Percentiles rank a stretch among this genome's conserved stretches.
phyloP scores from a whole-genome alignment of 2,329 filamentous ascomycete species.

The Botryotinia convoluta region DNA sequence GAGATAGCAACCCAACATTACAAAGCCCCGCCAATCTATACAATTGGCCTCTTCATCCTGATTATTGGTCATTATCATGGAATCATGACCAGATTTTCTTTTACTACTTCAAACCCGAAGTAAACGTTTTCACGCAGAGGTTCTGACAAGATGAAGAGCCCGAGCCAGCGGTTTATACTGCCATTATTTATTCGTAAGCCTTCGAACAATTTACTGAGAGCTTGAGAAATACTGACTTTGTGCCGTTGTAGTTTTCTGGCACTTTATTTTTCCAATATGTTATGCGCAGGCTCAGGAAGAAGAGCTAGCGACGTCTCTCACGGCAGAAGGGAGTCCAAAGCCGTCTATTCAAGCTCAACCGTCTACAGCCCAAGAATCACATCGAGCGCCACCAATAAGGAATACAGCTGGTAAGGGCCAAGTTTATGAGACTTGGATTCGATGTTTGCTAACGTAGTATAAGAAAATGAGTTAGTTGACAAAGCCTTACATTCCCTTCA shows the following conservation, averaged over 20 bases:
- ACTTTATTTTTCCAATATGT: constrained; percentile 28
- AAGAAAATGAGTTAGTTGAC: constrained; percentile 38
- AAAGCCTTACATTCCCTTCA: constrained; percentile 40
- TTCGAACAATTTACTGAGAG: constrained; percentile 10
- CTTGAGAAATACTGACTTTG: constrained; percentile 9
- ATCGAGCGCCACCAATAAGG: constrained; percentile 29
- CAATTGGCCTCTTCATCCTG: constrained; percentile 21
- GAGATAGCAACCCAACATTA: constrained; percentile 17
- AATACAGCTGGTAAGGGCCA: constrained; percentile 32
- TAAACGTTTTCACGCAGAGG: constrained; percentile 27
- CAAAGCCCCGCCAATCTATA: constrained; percentile 25
- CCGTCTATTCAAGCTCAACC: constrained; percentile 33
- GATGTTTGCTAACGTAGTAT: constrained; percentile 26
- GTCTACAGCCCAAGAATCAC: constrained; percentile 31
- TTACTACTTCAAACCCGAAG: constrained; percentile 32
- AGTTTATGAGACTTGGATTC: not conserved
- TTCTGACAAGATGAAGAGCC: constrained; percentile 36
- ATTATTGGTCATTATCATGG: constrained; percentile 24
- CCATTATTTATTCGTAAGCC: constrained; percentile 38
- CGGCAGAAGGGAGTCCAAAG: constrained; percentile 30
- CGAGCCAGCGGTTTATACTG: constrained; percentile 32
- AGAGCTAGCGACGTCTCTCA: constrained; percentile 26
- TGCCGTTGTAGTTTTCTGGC: constrained; percentile 32
- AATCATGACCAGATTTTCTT: constrained; percentile 30
- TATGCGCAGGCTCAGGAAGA: constrained; percentile 30